Evolutionary conservation across 2,329 filamentous ascomycete species (phyloP), one percentile per base, ranked within the genome.

Genomic region (Trichoderma citrinoviride): DNA sequence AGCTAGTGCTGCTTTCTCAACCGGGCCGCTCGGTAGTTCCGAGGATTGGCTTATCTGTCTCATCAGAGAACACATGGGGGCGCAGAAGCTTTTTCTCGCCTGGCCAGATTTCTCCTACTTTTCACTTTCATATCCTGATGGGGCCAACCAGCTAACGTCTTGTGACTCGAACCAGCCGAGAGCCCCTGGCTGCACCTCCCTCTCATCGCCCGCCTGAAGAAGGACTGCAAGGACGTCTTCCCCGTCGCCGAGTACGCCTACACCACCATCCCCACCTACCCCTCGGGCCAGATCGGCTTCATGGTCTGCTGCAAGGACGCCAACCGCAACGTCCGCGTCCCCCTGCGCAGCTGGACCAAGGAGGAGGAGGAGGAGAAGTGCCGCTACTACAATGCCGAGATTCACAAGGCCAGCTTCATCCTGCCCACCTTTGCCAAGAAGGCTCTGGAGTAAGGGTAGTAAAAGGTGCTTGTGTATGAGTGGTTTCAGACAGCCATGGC

Each of bases 261-360:
- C 87, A 98, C 94, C 75, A 98, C 94, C 74, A 99, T 99, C 80
- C 95, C 95, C 66, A 99, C 95, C 77, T 99, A 99, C 85, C 95
- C 95, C 71, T 96, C 92, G 65, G 95, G 95, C 77, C 95, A 99
- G 84, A 99, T 99, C 75, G 95, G 95, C 77, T 99, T 99, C 89
- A 97, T 99, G 93, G 92, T 99, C 77, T 98, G 95, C 89, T 91
- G 86, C 89, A 98, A 99, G 88, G 94, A 98, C 77, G 83, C 88
- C 77, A 87, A 81, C 76, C 87, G 89, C 78, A 86, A 99, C 80
- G 86, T 98, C 77, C 92, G 86, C 79, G 91, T 89, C 80, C 95
- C 95, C 61, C 76, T 97, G 68, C 90, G 95, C 75, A 84, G 81
- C 73, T 96, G 93, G 90, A 84, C 87, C 69, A 77, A 84, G 69